Evolutionary conservation across 148 eudicot species (phyloP).

Genomic region (Arbutus unedo): DNA sequence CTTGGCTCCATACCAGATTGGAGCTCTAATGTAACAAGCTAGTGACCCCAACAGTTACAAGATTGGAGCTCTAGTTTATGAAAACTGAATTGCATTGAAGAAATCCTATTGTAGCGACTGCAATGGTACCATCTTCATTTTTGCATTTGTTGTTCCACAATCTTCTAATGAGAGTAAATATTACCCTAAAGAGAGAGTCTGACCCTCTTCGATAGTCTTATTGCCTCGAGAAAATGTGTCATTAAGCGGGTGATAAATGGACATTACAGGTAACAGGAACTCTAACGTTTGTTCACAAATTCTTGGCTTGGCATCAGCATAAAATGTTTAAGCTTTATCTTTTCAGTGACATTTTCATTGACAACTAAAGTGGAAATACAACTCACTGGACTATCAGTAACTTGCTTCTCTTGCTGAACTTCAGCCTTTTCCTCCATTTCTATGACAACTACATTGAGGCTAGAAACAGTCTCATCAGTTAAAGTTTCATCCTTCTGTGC

Average conservation of each 20-base stretch:
- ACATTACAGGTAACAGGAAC: neutral
- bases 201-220: slow-evolving; percentile 50
- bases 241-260: slow-evolving; percentile 36
- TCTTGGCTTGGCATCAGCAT: neutral
- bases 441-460: slow-evolving; percentile 14
- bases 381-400: slow-evolving; percentile 49
- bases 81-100: no score
- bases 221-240: slow-evolving; percentile 61
- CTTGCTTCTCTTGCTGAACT: slow-evolving; percentile 38
- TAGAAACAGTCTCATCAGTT: neutral
- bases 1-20: no score
- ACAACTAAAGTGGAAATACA: slow-evolving; percentile 3
- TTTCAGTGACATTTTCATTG: neutral
- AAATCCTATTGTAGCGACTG: no score
- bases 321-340: neutral
- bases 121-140: no score
- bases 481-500: no score
- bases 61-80: no score
- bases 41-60: neutral
- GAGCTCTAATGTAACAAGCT: neutral
- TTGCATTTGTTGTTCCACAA: neutral
- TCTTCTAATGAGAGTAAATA: neutral
- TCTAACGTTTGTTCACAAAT: neutral
- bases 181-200: slow-evolving; percentile 69
- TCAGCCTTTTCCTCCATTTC: slow-evolving; percentile 30